A percentile compares a stretch with the other conserved stretches of the same genome.
Evolutionary conservation across 1,139 yeast genomes (phyloP).

Genomic region (Diutina scorzettiae): DNA sequence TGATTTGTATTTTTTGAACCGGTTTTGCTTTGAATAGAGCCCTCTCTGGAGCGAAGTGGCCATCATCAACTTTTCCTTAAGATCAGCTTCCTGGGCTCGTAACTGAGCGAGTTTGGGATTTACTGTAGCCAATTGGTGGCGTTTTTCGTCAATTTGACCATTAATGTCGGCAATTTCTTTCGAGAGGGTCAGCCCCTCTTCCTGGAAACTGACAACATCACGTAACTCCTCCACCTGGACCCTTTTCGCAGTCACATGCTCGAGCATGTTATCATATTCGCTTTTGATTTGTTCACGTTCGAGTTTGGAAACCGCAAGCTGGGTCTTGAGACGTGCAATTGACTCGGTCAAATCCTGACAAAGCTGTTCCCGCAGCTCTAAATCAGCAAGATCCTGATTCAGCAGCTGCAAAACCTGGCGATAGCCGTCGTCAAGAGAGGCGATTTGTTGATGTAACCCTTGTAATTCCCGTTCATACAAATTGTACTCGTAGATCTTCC

Average conservation of each 20-base stretch:
- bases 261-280: slow-evolving; percentile 34
- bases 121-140: slow-evolving; percentile 11
- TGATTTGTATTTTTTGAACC: slow-evolving; percentile 47
- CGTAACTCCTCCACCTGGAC: slow-evolving; percentile 22
- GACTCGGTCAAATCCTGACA: slow-evolving; percentile 37
- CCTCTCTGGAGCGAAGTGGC: slow-evolving; percentile 47
- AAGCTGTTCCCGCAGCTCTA: slow-evolving; percentile 34
- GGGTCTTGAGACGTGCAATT: slow-evolving; percentile 27
- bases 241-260: slow-evolving; percentile 30
- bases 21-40: slow-evolving; percentile 62
- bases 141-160: slow-evolving; percentile 14
- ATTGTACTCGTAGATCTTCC: slow-evolving; percentile 66
- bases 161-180: slow-evolving; percentile 14
- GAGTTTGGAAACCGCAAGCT: slow-evolving; percentile 28
- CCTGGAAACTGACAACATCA: slow-evolving; percentile 10
- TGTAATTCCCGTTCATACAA: slow-evolving; percentile 66
- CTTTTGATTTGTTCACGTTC: slow-evolving; percentile 43
- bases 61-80: slow-evolving; percentile 30
- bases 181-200: slow-evolving; percentile 13
- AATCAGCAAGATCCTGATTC: slow-evolving; percentile 28
- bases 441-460: slow-evolving; percentile 50
- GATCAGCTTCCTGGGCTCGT: slow-evolving; percentile 25
- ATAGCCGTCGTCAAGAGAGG: slow-evolving; percentile 49
- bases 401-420: slow-evolving; percentile 36
- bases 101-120: slow-evolving; percentile 33